Evolutionary conservation across 1,284 basidiomycete genomes (phyloP).

Genomic region (Boletus smithii): DNA sequence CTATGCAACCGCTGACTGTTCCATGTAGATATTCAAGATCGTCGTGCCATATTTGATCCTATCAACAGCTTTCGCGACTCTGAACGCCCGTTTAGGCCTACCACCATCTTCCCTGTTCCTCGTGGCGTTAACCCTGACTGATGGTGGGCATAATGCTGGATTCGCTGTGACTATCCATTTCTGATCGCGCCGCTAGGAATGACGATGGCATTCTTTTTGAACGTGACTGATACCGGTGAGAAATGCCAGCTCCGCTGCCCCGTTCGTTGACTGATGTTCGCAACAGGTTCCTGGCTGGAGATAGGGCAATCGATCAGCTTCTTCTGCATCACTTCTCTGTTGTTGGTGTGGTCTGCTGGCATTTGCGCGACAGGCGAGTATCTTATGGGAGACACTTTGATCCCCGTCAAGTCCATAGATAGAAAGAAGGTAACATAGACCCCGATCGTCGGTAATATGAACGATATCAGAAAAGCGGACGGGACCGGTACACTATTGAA

Average conservation of each 20-base stretch:
- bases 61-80: constrained; percentile 61
- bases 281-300: constrained; percentile 77
- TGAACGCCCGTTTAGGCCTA: constrained; percentile 63
- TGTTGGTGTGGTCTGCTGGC: constrained; percentile 77
- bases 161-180: constrained; percentile 1
- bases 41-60: constrained; percentile 78
- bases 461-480: constrained; percentile 2
- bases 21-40: constrained; percentile 73
- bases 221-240: constrained; percentile 74
- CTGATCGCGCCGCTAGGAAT: constrained; percentile 46
- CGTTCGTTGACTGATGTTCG: constrained; percentile 15
- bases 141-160: constrained; percentile 45
- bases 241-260: not conserved
- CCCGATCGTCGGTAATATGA: constrained; percentile 22
- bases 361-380: constrained; percentile 68
- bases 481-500: constrained; percentile 2
- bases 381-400: constrained; percentile 47
- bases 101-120: constrained; percentile 78
- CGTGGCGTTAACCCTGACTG: constrained; percentile 69
- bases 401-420: constrained; percentile 14
- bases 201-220: constrained; percentile 83
- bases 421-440: constrained; percentile 27
- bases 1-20: constrained; percentile 1
- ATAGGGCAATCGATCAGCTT: constrained; percentile 88
- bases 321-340: constrained; percentile 80